Percentiles rank a stretch among this genome's conserved stretches.
Conservation (phyloP, 2,329 filamentous ascomycete species). For the Fusarium pilosicola region DNA sequence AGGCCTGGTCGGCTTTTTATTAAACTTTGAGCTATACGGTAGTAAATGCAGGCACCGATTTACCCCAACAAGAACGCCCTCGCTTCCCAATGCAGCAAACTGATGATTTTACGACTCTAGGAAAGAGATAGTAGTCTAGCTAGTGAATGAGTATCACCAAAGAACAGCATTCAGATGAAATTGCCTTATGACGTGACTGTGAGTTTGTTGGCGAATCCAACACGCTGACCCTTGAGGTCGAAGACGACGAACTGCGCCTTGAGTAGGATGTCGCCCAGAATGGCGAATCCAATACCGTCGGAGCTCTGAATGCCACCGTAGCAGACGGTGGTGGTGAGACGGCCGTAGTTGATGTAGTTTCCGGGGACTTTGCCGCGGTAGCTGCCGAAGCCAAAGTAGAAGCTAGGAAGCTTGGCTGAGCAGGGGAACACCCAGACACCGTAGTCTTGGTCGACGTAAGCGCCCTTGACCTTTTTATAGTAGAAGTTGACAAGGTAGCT, state of each 20-base stretch:
- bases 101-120: not conserved
- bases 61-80: constrained; percentile 27
- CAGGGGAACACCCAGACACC: constrained; percentile 71
- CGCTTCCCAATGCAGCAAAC: constrained; percentile 34
- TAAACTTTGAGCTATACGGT: constrained; percentile 22
- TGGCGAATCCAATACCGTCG: constrained; percentile 49
- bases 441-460: constrained; percentile 54
- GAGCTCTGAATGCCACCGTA: constrained; percentile 53
- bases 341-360: constrained; percentile 52
- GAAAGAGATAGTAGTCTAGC: not conserved
- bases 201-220: constrained; percentile 55
- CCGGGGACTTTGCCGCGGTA: constrained; percentile 51
- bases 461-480: constrained; percentile 66
- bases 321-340: constrained; percentile 43
- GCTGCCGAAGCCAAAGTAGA: constrained; percentile 48
- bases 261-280: constrained; percentile 55
- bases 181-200: constrained; percentile 9
- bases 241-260: constrained; percentile 59
- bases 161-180: not conserved
- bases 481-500: constrained; percentile 64
- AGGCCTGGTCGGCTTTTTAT: not conserved
- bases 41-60: constrained; percentile 16
- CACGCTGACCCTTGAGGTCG: constrained; percentile 44
- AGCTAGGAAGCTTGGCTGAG: constrained; percentile 58
- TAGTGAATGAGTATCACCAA: not conserved